Evolutionary conservation across 108 stramenopile species (phyloP).

Genomic region (Cyclotella distinguenda): DNA sequence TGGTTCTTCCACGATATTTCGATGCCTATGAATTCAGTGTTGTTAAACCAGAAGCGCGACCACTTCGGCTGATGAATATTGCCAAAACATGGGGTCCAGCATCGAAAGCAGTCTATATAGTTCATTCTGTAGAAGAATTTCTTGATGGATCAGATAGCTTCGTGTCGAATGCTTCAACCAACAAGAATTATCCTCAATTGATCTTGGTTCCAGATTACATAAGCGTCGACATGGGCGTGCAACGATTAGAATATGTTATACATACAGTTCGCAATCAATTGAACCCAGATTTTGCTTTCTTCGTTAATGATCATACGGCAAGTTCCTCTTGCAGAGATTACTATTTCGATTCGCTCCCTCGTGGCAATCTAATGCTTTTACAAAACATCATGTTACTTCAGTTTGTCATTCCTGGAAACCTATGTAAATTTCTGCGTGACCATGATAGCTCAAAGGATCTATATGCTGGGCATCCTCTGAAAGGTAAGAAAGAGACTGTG

Average conservation of each 20-base stretch:
- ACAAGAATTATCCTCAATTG: slow-evolving; percentile 60
- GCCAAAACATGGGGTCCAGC: slow-evolving; percentile 80
- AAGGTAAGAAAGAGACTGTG: slow-evolving; percentile 50
- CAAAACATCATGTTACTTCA: too few relatives aligned
- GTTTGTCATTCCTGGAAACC: slow-evolving; percentile 82
- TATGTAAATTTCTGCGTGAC: slow-evolving; percentile 67
- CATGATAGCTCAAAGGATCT: slow-evolving; percentile 55
- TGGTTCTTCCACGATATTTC: neutral
- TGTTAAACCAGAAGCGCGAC: slow-evolving; percentile 70
- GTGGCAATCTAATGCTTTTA: too few relatives aligned
- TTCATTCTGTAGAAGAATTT: slow-evolving; percentile 65
- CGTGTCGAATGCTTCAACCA: slow-evolving; percentile 17
- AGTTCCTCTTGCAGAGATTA: too few relatives aligned
- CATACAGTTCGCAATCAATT: slow-evolving; percentile 52
- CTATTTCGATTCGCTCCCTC: too few relatives aligned
- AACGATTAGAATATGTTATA: slow-evolving; percentile 74
- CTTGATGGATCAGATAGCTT: slow-evolving; percentile 42
- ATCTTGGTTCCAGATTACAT: slow-evolving; percentile 67
- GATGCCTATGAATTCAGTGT: slow-evolving; percentile 48
- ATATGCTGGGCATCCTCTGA: slow-evolving; percentile 84
- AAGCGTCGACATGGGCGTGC: slow-evolving; percentile 62
- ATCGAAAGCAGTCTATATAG: slow-evolving; percentile 72
- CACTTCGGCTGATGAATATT: slow-evolving; percentile 63
- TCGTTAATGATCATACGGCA: slow-evolving; percentile 92
- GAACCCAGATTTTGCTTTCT: slow-evolving; percentile 87